phyloP scores from a whole-genome alignment of 2,329 filamentous ascomycete species.

The Botrytis deweyae region DNA sequence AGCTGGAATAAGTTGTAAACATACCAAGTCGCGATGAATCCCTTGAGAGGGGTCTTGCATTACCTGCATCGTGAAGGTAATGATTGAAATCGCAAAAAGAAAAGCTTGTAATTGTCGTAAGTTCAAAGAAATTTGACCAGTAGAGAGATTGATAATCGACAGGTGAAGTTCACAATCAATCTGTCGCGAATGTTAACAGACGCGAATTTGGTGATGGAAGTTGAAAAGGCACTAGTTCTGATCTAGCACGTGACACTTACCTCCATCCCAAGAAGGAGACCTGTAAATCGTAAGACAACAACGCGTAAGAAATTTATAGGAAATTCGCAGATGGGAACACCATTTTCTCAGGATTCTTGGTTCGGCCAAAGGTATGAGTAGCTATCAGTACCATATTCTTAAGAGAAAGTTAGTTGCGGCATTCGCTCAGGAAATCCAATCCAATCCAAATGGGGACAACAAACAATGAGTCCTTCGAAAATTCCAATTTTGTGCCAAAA shows the following conservation, averaged over 20 bases:
- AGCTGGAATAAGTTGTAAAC: conserved; percentile 28
- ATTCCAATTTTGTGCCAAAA: not conserved
- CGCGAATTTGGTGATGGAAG: conserved; percentile 13
- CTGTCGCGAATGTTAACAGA: conserved; percentile 10
- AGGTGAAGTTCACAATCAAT: not conserved
- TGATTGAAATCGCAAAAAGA: conserved; percentile 7
- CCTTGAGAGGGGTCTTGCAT: conserved; percentile 48
- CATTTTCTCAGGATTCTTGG: not conserved
- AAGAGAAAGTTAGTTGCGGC: not conserved
- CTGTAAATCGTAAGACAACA: not conserved
- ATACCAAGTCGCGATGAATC: conserved; percentile 47
- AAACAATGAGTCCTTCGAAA: not conserved
- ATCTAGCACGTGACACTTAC: conserved; percentile 1
- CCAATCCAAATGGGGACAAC: too few relatives aligned
- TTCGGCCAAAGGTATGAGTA: not conserved
- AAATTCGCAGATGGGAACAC: not conserved
- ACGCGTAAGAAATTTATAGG: not conserved
- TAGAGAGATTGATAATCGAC: not conserved
- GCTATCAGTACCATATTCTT: not conserved
- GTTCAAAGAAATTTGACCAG: not conserved
- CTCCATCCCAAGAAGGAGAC: not conserved
- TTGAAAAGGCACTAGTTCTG: not conserved
- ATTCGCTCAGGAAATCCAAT: not conserved
- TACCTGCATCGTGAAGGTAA: conserved; percentile 20
- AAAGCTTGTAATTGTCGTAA: not conserved